A percentile compares a stretch with the other conserved stretches of the same genome.
phyloP scores from a whole-genome alignment of 176 grass and related monocot genomes.

The Rhynchospora pubera region DNA sequence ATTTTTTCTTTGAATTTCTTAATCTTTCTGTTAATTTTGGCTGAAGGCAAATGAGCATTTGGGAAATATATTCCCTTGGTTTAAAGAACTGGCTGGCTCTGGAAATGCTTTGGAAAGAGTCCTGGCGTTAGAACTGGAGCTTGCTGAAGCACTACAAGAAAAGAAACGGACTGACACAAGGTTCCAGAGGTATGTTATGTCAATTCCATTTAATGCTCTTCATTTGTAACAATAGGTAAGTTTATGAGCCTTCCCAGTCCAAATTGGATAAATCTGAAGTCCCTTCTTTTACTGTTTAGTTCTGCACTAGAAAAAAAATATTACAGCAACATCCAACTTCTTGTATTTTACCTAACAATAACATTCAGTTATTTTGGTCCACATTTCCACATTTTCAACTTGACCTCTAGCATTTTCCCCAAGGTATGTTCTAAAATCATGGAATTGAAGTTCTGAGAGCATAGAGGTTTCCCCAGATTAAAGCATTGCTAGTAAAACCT shows the following conservation, averaged over 20 bases:
- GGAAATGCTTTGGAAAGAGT: constrained; percentile 90
- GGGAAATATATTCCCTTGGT: constrained; percentile 62
- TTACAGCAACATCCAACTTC: background rate
- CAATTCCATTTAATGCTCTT: background rate
- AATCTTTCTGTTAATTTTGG: constrained; percentile 2
- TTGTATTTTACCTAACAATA: background rate
- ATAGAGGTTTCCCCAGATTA: background rate
- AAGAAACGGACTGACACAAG: constrained; percentile 64
- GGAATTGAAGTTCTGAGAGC: no score
- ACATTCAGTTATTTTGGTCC: background rate
- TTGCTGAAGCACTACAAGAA: constrained; percentile 74
- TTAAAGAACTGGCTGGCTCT: constrained; percentile 79
- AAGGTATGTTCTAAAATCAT: background rate
- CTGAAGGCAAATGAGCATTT: constrained; percentile 90
- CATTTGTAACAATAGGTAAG: background rate
- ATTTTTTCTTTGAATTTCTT: background rate
- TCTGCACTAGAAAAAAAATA: background rate
- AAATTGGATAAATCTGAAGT: background rate
- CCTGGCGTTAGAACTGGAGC: constrained; percentile 90
- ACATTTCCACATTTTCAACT: background rate
- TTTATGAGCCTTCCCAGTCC: background rate
- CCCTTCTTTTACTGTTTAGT: background rate
- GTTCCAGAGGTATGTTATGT: constrained; percentile 65
- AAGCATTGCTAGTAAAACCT: background rate
- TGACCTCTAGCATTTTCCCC: background rate